A percentile compares a stretch with the other conserved stretches of the same genome.
Evolutionary conservation across 495 filamentous ascomycete species (phyloP).

Genomic region (Gamarada debralockiae): DNA sequence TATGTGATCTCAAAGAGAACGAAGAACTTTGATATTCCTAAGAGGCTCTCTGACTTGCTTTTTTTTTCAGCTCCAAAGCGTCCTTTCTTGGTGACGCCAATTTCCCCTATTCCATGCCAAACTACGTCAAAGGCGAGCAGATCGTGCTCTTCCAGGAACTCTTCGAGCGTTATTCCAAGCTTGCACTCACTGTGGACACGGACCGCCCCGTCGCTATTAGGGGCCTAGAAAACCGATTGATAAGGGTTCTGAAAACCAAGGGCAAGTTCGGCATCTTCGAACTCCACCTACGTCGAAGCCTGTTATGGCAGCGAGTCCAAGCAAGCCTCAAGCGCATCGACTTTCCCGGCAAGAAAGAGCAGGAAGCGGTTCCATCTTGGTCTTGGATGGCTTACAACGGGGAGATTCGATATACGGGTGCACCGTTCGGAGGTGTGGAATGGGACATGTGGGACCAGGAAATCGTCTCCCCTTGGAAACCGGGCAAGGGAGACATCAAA

Average conservation of each 20-base stretch:
- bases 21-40: background rate
- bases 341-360: background rate
- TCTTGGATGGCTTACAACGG: conserved; percentile 15
- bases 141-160: conserved; percentile 10
- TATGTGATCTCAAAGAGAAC: background rate
- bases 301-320: conserved; percentile 12
- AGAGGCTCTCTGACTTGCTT: background rate
- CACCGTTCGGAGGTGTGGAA: conserved; percentile 8
- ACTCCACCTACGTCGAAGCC: conserved; percentile 1
- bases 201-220: conserved; percentile 10
- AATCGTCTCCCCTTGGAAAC: conserved; percentile 3
- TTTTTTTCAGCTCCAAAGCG: conserved; percentile 7
- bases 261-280: conserved; percentile 13
- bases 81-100: conserved; percentile 35
- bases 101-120: conserved; percentile 26
- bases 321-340: conserved; percentile 2
- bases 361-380: conserved; percentile 8
- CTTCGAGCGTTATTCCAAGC: conserved; percentile 7
- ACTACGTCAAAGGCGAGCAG: background rate
- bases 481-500: background rate
- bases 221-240: conserved; percentile 5
- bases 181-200: background rate
- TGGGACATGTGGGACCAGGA: conserved; percentile 19
- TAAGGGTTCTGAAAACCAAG: conserved; percentile 1
- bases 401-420: conserved; percentile 2